Conservation (phyloP, 768 basidiomycete genomes). For the Rhodosporidiobolus sp. region DNA sequence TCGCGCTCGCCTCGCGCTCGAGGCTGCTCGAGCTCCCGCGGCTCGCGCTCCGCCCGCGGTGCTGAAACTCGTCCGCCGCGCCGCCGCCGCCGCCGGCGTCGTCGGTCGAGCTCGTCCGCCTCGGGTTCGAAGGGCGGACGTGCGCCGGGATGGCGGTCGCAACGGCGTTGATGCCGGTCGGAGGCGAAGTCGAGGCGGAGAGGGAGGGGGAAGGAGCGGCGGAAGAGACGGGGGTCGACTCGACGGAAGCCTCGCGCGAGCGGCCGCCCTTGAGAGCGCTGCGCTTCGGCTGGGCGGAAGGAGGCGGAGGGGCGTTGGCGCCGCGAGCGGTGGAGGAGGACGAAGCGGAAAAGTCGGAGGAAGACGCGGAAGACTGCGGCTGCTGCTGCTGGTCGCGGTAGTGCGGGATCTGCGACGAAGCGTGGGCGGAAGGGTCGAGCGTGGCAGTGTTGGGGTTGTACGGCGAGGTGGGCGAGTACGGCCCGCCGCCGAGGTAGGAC, state of each 20-base stretch:
- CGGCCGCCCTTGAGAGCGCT: slow-evolving; percentile 30
- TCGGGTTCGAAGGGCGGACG: slow-evolving; percentile 10
- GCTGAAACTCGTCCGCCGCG: background rate
- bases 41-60: slow-evolving; percentile 30
- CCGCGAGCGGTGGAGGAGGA: slow-evolving; percentile 5
- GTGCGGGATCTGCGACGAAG: slow-evolving; percentile 23
- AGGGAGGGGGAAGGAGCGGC: slow-evolving; percentile 8
- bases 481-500: slow-evolving; percentile 22
- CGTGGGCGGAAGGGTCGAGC: slow-evolving; percentile 17
- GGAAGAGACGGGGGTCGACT: slow-evolving; percentile 6
- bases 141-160: slow-evolving; percentile 34
- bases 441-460: slow-evolving; percentile 5
- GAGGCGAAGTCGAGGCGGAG: slow-evolving; percentile 5
- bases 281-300: slow-evolving; percentile 6
- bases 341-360: background rate
- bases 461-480: slow-evolving; percentile 24
- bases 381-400: slow-evolving; percentile 17
- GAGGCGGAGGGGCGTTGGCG: slow-evolving; percentile 18
- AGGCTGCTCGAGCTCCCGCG: slow-evolving; percentile 30
- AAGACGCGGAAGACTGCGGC: background rate
- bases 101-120: slow-evolving; percentile 13
- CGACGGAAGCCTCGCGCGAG: slow-evolving; percentile 27
- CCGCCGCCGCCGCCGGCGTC: no score
- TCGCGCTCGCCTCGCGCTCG: slow-evolving; percentile 31
- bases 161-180: slow-evolving; percentile 18